These are phyloP conservation scores for Hyaloscypha hepaticicola DNA, from an alignment of 495 filamentous ascomycete genomes.

Conservation along the genomic window DNA sequence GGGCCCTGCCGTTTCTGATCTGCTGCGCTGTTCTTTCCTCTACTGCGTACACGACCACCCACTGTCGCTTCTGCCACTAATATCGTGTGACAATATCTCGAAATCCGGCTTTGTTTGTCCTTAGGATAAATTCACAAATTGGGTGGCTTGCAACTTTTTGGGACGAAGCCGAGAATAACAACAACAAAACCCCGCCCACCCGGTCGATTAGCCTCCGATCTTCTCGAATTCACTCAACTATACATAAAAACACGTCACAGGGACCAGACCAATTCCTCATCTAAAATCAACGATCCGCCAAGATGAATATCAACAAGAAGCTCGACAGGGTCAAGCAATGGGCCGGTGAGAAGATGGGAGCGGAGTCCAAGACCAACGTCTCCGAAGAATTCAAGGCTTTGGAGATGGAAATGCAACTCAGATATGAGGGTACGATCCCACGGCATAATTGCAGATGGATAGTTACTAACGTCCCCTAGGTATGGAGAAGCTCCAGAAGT, in stretches of 20 bases:
- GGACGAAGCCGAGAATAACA: constrained; percentile 5
- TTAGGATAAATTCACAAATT: constrained; percentile 27
- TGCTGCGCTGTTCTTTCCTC: not conserved
- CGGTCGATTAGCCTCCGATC: not conserved
- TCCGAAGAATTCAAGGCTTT: constrained; percentile 92
- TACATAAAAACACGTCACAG: not conserved
- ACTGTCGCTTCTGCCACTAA: constrained; percentile 26
- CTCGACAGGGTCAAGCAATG: constrained; percentile 97
- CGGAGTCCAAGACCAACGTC: constrained; percentile 82
- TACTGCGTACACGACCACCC: constrained; percentile 9
- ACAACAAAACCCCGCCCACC: constrained; percentile 16
- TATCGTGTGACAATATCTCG: constrained; percentile 14
- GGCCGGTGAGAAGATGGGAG: constrained; percentile 96
- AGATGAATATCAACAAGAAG: constrained; percentile 94
- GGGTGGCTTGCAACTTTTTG: constrained; percentile 15
- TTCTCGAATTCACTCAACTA: not conserved
- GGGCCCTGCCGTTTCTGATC: constrained; percentile 1
- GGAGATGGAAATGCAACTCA: constrained; percentile 88
- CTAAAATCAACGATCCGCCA: constrained; percentile 12
- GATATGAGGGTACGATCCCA: constrained; percentile 73
- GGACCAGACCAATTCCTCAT: not conserved
- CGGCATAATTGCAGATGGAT: not conserved
- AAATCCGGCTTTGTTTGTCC: constrained; percentile 14
- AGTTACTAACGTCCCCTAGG: constrained; percentile 49
- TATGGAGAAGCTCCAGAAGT: constrained; percentile 87